These are phyloP conservation scores for Cordyceps farinosa DNA, from an alignment of 2,329 filamentous ascomycete genomes.

Conservation along the genomic window DNA sequence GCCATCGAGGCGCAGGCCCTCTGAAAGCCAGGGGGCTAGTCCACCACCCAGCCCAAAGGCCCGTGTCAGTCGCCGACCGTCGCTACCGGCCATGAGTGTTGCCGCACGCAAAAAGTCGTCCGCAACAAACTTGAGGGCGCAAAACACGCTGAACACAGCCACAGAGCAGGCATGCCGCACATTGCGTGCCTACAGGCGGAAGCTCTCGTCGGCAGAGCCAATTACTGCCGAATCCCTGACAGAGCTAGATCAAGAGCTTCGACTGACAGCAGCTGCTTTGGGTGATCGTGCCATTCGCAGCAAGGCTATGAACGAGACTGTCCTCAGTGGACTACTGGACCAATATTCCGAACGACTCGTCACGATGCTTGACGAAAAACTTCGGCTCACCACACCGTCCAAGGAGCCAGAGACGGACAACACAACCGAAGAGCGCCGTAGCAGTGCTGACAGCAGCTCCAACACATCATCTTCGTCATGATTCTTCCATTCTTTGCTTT, in stretches of 20 bases:
- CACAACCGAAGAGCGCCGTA: constrained; percentile 29
- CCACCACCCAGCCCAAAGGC: constrained; percentile 49
- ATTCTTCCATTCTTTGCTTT: constrained; percentile 19
- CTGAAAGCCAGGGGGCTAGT: constrained; percentile 43
- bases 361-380: constrained; percentile 67
- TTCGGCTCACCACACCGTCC: constrained; percentile 46
- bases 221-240: constrained; percentile 56
- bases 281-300: constrained; percentile 54
- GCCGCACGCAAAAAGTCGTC: constrained; percentile 49
- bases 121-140: constrained; percentile 44
- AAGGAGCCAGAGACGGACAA: constrained; percentile 31
- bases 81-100: constrained; percentile 47
- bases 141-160: constrained; percentile 57
- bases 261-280: constrained; percentile 59
- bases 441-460: constrained; percentile 34
- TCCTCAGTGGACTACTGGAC: constrained; percentile 63
- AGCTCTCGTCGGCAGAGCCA: constrained; percentile 53
- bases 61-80: constrained; percentile 48
- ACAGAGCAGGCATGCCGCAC: constrained; percentile 63
- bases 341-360: constrained; percentile 72
- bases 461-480: constrained; percentile 33
- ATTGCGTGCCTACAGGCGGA: constrained; percentile 60
- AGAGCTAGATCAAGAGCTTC: constrained; percentile 62
- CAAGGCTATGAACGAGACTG: constrained; percentile 53
- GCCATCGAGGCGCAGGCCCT: constrained; percentile 44